Percentiles rank a stretch among this genome's conserved stretches.
Conservation (phyloP, 2,329 filamentous ascomycete species). For the Chalara sp. region DNA sequence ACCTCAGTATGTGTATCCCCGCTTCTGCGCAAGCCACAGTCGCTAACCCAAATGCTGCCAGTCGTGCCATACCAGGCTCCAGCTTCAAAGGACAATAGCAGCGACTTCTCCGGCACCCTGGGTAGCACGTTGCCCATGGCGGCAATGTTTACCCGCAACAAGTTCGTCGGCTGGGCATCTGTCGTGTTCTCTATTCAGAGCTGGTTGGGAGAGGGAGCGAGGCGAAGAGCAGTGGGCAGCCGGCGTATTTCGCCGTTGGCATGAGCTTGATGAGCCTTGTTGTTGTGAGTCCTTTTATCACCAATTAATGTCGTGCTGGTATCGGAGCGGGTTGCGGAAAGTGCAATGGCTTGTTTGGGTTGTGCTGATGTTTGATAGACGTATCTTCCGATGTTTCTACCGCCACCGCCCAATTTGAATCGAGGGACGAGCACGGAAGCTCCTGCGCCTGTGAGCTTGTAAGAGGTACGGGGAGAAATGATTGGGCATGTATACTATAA, state of each 20-base stretch:
- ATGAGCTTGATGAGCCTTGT: slow-evolving; percentile 42
- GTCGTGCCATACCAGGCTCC: slow-evolving; percentile 87
- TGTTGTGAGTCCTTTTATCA: slow-evolving; percentile 17
- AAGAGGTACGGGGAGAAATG: no score
- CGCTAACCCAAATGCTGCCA: slow-evolving; percentile 31
- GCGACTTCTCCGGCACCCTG: slow-evolving; percentile 65
- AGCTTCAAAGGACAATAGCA: slow-evolving; percentile 51
- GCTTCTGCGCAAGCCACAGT: background rate
- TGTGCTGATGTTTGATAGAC: slow-evolving; percentile 31
- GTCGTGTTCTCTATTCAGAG: slow-evolving; percentile 69
- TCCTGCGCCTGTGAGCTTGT: no score
- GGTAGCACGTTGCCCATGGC: slow-evolving; percentile 88
- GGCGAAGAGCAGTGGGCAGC: slow-evolving; percentile 58
- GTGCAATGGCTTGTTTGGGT: background rate
- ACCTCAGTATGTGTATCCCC: slow-evolving; percentile 54
- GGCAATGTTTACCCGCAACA: slow-evolving; percentile 88
- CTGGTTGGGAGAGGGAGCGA: slow-evolving; percentile 71
- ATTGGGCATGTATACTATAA: no score
- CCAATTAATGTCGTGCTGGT: slow-evolving; percentile 33
- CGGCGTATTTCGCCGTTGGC: slow-evolving; percentile 66
- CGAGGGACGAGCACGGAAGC: no score
- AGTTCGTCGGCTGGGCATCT: slow-evolving; percentile 66
- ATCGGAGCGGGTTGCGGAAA: slow-evolving; percentile 6
- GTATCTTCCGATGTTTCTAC: slow-evolving; percentile 60
- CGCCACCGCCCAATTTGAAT: slow-evolving; percentile 34